A percentile compares a stretch with the other conserved stretches of the same genome.
These are phyloP conservation scores for Zasmidium citrigriseum DNA, from an alignment of 2,329 filamentous ascomycete genomes.

Conservation along the genomic window DNA sequence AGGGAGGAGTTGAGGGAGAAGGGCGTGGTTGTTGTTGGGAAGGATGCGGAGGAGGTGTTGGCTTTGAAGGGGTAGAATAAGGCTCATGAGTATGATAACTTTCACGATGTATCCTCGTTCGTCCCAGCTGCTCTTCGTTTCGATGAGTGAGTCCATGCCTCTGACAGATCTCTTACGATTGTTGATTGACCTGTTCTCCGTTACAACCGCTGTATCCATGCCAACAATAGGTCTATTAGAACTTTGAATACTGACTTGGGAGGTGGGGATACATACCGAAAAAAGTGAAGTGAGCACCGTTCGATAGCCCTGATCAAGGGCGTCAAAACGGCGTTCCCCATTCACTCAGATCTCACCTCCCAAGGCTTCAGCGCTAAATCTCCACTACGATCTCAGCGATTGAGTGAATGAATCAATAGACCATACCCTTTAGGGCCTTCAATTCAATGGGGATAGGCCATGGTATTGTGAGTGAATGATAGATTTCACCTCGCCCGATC, in stretches of 20 bases:
- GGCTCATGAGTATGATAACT: neutral
- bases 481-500: neutral
- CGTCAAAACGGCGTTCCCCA: neutral
- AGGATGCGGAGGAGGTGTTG: conserved; percentile 11
- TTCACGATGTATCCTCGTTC: too few relatives aligned
- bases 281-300: neutral
- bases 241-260: neutral
- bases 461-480: neutral
- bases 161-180: neutral
- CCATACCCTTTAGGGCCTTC: neutral
- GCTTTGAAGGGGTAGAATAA: neutral
- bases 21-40: conserved; percentile 13
- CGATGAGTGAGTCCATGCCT: neutral
- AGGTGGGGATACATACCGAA: neutral
- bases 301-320: neutral
- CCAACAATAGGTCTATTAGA: too few relatives aligned
- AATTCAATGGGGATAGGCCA: neutral
- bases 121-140: too few relatives aligned
- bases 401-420: neutral
- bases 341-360: neutral
- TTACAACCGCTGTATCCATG: too few relatives aligned
- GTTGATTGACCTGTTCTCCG: too few relatives aligned
- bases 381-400: neutral
- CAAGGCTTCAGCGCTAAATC: too few relatives aligned
- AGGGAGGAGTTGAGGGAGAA: conserved; percentile 26